Conservation (phyloP, 306 rosid species). For the Vigna hirtella region DNA sequence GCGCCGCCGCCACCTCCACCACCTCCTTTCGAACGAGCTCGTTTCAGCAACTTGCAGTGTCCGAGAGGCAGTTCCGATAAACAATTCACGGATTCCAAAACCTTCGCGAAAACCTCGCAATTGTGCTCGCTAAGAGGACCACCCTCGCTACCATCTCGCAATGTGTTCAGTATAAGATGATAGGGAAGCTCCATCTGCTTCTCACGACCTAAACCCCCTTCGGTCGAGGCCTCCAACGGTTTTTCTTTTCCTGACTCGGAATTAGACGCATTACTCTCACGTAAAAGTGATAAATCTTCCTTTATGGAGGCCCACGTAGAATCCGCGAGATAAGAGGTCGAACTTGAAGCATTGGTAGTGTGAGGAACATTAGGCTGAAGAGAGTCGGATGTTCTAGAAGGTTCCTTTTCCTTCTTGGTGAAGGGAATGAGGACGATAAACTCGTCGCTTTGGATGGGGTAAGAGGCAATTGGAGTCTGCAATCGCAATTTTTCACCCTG, state of each 20-base stretch:
- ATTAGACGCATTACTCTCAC: constrained; percentile 29
- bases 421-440: constrained; percentile 79
- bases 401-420: constrained; percentile 62
- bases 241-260: constrained; percentile 26
- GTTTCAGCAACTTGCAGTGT: constrained; percentile 66
- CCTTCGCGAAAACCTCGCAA: constrained; percentile 53
- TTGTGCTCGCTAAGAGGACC: constrained; percentile 53
- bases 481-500: constrained; percentile 79
- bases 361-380: constrained; percentile 32
- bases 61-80: constrained; percentile 65
- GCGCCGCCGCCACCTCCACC: background rate
- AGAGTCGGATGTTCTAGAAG: constrained; percentile 44
- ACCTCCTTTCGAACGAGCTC: constrained; percentile 46
- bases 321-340: constrained; percentile 59
- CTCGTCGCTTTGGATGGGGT: constrained; percentile 52
- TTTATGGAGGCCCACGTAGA: constrained; percentile 76
- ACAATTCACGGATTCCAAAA: constrained; percentile 73
- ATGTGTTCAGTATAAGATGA: constrained; percentile 58
- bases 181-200: constrained; percentile 59
- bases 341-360: constrained; percentile 42
- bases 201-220: constrained; percentile 46
- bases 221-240: constrained; percentile 27
- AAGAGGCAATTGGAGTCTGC: constrained; percentile 52
- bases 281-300: constrained; percentile 70
- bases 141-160: constrained; percentile 30